These are phyloP conservation scores for Aphanocladium album DNA, from an alignment of 2,329 filamentous ascomycete species.

Conservation along the genomic window DNA sequence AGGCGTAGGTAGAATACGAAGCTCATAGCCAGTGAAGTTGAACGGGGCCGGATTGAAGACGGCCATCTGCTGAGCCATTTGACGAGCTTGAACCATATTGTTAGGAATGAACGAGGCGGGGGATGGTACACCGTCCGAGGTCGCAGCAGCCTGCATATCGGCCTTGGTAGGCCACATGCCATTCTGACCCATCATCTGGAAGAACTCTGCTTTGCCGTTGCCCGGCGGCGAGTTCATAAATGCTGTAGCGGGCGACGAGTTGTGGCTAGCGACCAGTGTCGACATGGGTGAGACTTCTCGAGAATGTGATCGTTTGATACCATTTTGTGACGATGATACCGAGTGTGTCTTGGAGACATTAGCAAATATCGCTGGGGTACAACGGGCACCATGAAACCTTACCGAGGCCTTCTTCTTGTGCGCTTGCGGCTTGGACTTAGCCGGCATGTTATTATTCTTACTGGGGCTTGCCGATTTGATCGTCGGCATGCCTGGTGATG, in stretches of 20 bases:
- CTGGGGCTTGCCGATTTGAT: conserved; percentile 31
- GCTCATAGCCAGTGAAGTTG: conserved; percentile 32
- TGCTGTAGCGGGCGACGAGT: conserved; percentile 42
- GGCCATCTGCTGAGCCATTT: conserved; percentile 28
- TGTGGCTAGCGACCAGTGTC: conserved; percentile 46
- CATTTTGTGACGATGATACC: conserved; percentile 45
- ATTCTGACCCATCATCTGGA: conserved; percentile 26
- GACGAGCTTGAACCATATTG: conserved; percentile 23
- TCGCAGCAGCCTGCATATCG: conserved; percentile 21
- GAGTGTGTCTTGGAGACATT: conserved; percentile 43
- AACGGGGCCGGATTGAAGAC: conserved; percentile 22
- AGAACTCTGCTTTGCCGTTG: conserved; percentile 34
- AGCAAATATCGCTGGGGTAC: conserved; percentile 16
- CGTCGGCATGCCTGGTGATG: conserved; percentile 39
- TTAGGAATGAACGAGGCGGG: conserved; percentile 20
- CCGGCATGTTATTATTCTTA: conserved; percentile 20
- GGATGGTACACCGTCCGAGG: conserved; percentile 21
- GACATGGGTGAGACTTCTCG: conserved; percentile 53
- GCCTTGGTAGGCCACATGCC: conserved; percentile 32
- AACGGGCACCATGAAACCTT: conserved; percentile 20
- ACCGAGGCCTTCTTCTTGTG: conserved; percentile 41
- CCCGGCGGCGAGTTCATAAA: conserved; percentile 46
- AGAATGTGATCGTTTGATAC: conserved; percentile 41
- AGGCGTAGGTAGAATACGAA: conserved; percentile 63
- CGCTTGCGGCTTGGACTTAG: conserved; percentile 19